Evolutionary conservation across 1,284 basidiomycete species (phyloP), one percentile per base, ranked within the genome.

Genomic region (Hemileia vastatrix): DNA sequence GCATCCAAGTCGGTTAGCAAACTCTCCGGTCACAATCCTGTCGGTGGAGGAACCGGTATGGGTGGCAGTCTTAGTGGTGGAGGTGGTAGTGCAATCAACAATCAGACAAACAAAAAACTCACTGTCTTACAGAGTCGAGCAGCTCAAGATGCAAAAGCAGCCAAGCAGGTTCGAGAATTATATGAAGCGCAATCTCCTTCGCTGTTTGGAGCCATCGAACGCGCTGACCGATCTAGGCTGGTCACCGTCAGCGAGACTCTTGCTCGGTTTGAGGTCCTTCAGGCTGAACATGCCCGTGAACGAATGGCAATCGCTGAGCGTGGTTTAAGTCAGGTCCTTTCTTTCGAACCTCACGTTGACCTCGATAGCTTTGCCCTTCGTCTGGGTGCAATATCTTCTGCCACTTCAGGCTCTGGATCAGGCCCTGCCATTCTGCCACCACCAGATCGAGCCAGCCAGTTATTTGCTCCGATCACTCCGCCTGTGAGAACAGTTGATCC

Each of bases 291-390:
- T 33, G 1, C 13, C 36, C 43, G 47, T 15, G 33, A 62, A 50
- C 24, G 36, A 5, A 49, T 62, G 24, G 51, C 54, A 36, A 55
- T 62, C 44, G 21, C 27, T 8, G 24, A 49, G 40, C 23, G 32
- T 36, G 33, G 45, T 1, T 19, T 51, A 6, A 50, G 23, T 6
- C 19, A 18, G 6, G 15, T 62, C 6, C 18, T 62, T 13, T 21
- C 18, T 15, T 62, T 62, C 15, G 43, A 61, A 9, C 36, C 36
- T 45, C 32, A 21, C 5, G 27, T 54, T 6, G 49, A 61, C 33
- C 44, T 61, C n/a, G 24, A 61, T 19, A 33, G 51, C 4, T 61
- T 61, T 21, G 58, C 31, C 0, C 32, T 54, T 57, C 55, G n/a
- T 18, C 31, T 6, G 24, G 13, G 33, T 45, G 44, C 19, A 31